A percentile compares a stretch with the other conserved stretches of the same genome.
These are phyloP conservation scores for Syncephalastrum sp. DNA, from an alignment of 371 early-diverging fungal genomes.

Conservation along the genomic window DNA sequence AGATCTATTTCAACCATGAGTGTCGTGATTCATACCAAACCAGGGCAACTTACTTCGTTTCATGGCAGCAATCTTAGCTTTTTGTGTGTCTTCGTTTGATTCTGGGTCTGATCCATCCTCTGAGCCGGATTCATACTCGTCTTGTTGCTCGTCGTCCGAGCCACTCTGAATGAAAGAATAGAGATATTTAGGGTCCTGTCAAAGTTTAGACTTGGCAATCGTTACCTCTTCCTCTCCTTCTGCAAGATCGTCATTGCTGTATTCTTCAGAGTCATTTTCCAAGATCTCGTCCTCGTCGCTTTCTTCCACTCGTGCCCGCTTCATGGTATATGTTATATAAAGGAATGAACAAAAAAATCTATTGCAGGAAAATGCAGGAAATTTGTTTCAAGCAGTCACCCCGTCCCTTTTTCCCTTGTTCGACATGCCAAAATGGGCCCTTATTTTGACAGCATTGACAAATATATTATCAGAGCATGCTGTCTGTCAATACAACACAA, in stretches of 20 bases:
- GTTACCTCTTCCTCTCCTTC: constrained; percentile 1
- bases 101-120: constrained; percentile 11
- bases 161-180: not conserved
- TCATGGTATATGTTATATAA: too few species aligned
- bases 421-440: too few species aligned
- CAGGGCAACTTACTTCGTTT: constrained; percentile 34
- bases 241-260: constrained; percentile 14
- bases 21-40: not conserved
- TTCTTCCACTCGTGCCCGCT: too few species aligned
- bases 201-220: not conserved
- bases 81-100: constrained; percentile 23
- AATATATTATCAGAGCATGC: too few species aligned
- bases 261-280: constrained; percentile 4
- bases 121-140: constrained; percentile 6
- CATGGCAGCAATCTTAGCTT: constrained; percentile 29
- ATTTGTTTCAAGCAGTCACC: too few species aligned
- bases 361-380: too few species aligned
- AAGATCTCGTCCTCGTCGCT: too few species aligned
- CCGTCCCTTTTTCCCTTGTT: too few species aligned
- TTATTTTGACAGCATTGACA: too few species aligned
- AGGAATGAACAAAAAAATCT: too few species aligned
- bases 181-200: not conserved
- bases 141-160: constrained; percentile 15
- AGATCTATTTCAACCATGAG: constrained; percentile 44
- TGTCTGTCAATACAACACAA: too few species aligned